Percentiles rank a stretch among this genome's conserved stretches.
Conservation (phyloP, 345 rosid species). For the Euclidium syriacum region DNA sequence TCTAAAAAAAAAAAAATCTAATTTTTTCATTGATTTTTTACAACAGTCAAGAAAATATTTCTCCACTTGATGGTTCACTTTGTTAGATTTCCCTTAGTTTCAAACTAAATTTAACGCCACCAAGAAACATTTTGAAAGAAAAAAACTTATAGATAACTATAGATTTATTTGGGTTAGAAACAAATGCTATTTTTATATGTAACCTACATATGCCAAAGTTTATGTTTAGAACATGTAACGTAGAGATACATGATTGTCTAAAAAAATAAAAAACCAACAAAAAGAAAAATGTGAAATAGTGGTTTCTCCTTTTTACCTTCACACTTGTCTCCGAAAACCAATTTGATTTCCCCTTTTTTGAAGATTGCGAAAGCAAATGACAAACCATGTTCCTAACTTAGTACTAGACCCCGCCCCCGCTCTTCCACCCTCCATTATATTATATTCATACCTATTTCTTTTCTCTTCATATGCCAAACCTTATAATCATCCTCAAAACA, state of each 20-base stretch:
- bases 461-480: neutral
- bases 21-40: too few species aligned
- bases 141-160: too few species aligned
- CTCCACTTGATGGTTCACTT: too few species aligned
- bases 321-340: constrained; percentile 5
- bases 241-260: neutral
- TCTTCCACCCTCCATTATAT: constrained; percentile 12
- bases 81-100: too few species aligned
- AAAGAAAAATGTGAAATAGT: constrained; percentile 12
- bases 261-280: constrained; percentile 17
- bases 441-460: constrained; percentile 4
- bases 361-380: constrained; percentile 44
- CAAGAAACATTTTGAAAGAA: too few species aligned
- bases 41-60: too few species aligned
- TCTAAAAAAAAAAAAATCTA: too few species aligned
- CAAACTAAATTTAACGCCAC: too few species aligned
- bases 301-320: constrained; percentile 14
- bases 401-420: neutral
- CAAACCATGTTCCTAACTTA: constrained; percentile 46
- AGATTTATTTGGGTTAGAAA: too few species aligned
- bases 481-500: constrained; percentile 6
- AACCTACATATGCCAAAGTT: too few species aligned
- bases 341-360: constrained; percentile 20
- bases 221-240: too few species aligned
- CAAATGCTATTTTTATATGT: too few species aligned